phyloP scores from a whole-genome alignment of 495 filamentous ascomycete genomes.

The Penicillium roqueforti region DNA sequence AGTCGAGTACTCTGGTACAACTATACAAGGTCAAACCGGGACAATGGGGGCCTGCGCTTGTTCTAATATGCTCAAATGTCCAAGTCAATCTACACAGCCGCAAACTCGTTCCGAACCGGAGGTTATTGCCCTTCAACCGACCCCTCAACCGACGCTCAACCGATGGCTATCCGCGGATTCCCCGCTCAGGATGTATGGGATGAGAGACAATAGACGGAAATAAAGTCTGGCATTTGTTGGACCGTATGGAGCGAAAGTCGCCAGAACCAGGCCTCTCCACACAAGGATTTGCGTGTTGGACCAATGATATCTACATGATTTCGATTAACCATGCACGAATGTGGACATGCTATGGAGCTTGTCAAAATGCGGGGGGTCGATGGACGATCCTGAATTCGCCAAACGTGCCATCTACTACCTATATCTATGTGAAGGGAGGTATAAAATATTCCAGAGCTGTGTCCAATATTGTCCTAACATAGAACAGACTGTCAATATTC shows the following conservation, averaged over 20 bases:
- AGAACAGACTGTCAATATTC: neutral
- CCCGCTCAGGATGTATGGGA: neutral
- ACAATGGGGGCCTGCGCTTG: constrained; percentile 4
- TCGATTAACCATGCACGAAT: constrained; percentile 1
- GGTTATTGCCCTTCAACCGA: constrained; percentile 5
- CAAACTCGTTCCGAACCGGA: constrained; percentile 12
- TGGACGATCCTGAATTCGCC: neutral
- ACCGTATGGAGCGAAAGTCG: neutral
- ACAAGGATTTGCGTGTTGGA: neutral
- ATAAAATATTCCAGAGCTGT: neutral
- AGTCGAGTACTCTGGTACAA: neutral
- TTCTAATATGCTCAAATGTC: neutral
- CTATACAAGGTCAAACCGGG: neutral
- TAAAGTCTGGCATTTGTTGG: neutral
- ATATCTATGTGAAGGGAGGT: neutral
- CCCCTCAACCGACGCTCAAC: constrained; percentile 4
- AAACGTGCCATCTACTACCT: neutral
- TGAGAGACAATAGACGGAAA: neutral
- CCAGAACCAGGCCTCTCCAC: neutral
- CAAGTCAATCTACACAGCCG: neutral
- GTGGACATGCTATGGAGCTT: constrained; percentile 4
- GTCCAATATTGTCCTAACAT: neutral
- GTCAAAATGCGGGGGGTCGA: constrained; percentile 10
- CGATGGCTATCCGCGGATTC: constrained; percentile 10
- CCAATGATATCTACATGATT: constrained; percentile 1